Evolutionary conservation across 2,329 filamentous ascomycete genomes (phyloP).

Genomic region (Bisporella sp.): DNA sequence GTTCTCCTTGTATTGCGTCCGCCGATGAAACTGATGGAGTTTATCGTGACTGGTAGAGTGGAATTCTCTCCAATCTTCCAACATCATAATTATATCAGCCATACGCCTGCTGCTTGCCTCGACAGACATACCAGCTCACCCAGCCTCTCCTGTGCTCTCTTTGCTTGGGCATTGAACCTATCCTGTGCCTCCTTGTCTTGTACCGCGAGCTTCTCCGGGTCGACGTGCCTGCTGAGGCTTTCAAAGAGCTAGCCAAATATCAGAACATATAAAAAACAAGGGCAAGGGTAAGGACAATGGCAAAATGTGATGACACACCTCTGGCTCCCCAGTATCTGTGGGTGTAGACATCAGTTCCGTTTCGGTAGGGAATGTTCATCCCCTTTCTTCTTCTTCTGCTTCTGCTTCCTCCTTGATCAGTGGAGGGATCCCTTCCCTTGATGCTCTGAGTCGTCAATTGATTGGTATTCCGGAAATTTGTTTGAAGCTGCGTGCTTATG

Average conservation of each 20-base stretch:
- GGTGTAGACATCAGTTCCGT: neutral
- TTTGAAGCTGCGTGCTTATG: no score
- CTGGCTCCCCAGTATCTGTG: conserved; percentile 25
- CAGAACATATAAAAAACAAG: no score
- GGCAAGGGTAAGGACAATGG: no score
- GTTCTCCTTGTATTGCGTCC: conserved; percentile 73
- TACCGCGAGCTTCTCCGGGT: conserved; percentile 51
- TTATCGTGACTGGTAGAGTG: conserved; percentile 80
- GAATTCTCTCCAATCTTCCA: conserved; percentile 70
- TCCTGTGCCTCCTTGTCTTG: conserved; percentile 52
- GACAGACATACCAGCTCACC: conserved; percentile 51
- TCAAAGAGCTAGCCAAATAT: conserved; percentile 1
- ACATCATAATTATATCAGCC: conserved; percentile 2
- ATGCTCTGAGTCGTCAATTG: no score
- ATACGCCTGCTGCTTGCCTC: neutral
- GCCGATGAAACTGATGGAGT: conserved; percentile 76
- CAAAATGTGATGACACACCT: neutral
- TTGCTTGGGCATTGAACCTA: conserved; percentile 19
- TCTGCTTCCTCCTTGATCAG: no score
- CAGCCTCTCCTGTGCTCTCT: conserved; percentile 52
- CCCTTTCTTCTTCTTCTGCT: no score
- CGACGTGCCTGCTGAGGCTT: conserved; percentile 33
- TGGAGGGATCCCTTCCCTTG: no score
- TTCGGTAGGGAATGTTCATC: no score
- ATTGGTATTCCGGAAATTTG: no score